Base-by-base conservation (phyloP, 2,329 filamentous ascomycete species). In the Diaporthe sp. region DNA sequence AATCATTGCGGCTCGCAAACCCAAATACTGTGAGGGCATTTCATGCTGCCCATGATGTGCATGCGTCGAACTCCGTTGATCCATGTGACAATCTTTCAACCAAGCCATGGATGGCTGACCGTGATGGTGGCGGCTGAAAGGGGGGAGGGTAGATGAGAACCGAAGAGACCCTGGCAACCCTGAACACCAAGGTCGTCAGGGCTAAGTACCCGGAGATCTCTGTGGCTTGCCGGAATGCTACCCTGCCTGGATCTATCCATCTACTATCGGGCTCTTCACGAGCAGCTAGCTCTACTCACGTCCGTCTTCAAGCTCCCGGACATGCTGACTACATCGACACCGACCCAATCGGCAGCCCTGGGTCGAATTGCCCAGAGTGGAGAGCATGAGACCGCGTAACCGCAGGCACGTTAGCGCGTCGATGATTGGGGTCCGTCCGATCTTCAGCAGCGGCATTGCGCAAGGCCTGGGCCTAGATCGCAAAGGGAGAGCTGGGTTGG, bases 361-460 rank as follows among this genome's bases (percentile, higher is more conserved):
- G 39, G n/a, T 44, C 39, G 37, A 28, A 22, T 4, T 39, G 39
- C 51, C 34, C 71, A 75, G 39, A 39, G 75, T 51, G 19, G 59
- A 69, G 10, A 82, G 74, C 55, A 57, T 62, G 70, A 80, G 65
- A 68, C 65, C 65, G 49, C 49, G 65, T 55, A 69, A 69, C 65
- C 34, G 19, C 34, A 39, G 65, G n/a, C 46, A 28, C 34, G 65
- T 53, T 69, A 69, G 65, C 49, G 34, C 42, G 13, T 5, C 19
- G 65, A 22, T 55, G 34, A 42, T 42, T 53, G 49, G 65, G 8
- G 49, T 42, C 65, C 46, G 49, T 69, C 65, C 65, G 49, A 55
- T 69, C 49, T 69, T 37, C 22, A 42, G 65, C 42, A 49, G 61
- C 59, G 28, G 59, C 59, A 46, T 25, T 65, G 65, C 65, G 34